Conservation (phyloP, 1,284 basidiomycete species). For the Cystobasidium slooffiae region DNA sequence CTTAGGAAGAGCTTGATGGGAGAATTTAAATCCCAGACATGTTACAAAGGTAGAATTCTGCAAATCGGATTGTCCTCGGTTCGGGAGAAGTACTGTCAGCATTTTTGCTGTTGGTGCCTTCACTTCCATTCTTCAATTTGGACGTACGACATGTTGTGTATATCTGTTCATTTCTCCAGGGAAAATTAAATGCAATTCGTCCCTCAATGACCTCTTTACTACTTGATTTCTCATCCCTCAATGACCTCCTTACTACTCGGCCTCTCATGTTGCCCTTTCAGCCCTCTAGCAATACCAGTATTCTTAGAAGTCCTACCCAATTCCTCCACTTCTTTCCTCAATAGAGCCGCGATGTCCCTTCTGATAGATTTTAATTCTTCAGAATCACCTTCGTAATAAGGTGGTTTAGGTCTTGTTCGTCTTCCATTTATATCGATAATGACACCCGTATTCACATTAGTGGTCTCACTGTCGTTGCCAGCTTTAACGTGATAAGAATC, state of each 20-base stretch:
- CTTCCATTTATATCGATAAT: conserved; percentile 43
- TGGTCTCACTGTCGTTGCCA: neutral
- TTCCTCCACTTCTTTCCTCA: conserved; percentile 48
- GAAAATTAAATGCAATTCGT: no score
- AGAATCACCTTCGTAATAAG: conserved; percentile 46
- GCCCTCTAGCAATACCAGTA: neutral
- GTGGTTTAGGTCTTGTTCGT: conserved; percentile 26
- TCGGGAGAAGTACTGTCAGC: no score
- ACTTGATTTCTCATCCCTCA: no score
- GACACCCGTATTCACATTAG: conserved; percentile 39
- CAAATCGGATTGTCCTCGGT: no score
- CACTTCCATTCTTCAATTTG: no score
- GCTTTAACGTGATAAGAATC: conserved; percentile 43
- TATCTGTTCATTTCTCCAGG: no score
- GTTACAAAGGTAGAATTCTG: no score
- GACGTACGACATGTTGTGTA: no score
- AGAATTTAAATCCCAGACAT: no score
- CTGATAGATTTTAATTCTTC: conserved; percentile 43
- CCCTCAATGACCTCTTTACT: no score
- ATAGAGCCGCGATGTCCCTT: conserved; percentile 47
- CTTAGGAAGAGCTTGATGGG: no score
- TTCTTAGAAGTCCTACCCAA: conserved; percentile 40
- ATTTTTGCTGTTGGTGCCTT: no score
- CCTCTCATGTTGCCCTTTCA: neutral
- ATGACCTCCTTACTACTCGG: neutral